Evolutionary conservation across 2,329 filamentous ascomycete species (phyloP).

Genomic region (Pezicula neosporulosa): DNA sequence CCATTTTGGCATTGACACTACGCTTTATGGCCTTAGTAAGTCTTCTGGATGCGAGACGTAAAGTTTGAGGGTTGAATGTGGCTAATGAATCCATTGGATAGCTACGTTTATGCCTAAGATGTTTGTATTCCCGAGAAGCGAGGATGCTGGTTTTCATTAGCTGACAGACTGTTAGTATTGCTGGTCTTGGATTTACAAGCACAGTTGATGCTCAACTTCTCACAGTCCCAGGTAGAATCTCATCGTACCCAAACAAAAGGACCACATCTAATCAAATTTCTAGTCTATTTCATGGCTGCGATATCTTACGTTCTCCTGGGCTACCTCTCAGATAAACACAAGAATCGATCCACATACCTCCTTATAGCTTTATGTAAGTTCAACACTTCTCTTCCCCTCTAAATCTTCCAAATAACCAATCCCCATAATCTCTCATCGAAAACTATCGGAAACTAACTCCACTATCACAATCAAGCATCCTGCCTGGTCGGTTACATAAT

Average conservation of each 20-base stretch:
- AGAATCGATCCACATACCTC: conserved; percentile 1
- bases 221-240: background rate
- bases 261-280: background rate
- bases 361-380: background rate
- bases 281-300: conserved; percentile 2
- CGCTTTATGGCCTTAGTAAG: conserved; percentile 3
- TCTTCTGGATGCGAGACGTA: background rate
- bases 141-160: background rate
- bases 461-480: no score
- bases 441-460: no score
- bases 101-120: conserved; percentile 4
- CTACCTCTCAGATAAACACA: background rate
- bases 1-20: conserved; percentile 3
- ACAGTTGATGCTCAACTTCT: conserved; percentile 1
- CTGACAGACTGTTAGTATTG: background rate
- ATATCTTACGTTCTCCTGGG: conserved; percentile 1
- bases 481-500: conserved; percentile 3
- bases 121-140: background rate
- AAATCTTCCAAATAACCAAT: no score
- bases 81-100: background rate
- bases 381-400: no score
- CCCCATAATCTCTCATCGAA: no score
- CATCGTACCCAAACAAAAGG: background rate
- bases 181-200: conserved; percentile 2
- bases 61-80: background rate